Base-by-base conservation (phyloP, 192 early-diverging fungal genomes). In the Phlyctochytrium arcticum region DNA sequence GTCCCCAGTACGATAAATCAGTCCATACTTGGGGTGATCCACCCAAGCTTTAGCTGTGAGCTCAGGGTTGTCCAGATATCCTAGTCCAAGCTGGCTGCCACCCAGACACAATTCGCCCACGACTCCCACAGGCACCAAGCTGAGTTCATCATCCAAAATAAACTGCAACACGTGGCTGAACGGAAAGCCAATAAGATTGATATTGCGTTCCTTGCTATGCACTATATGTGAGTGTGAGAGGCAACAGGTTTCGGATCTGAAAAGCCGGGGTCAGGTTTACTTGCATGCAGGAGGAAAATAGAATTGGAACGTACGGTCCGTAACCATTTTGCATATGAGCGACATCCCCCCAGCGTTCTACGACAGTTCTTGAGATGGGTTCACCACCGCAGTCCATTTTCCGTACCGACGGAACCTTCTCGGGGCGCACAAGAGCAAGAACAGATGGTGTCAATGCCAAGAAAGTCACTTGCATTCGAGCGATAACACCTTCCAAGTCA, bases 11-110 rank as follows among this genome's bases (percentile, higher is more conserved):
- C 24, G 4, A 44, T 35, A 63, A 7, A 63, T 35, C 7, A 23
- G 3, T 50, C 37, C 37, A 44, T 44, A 44, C 21, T 44, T 44
- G 37, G 9, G 37, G 8, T 10, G n/a, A 42, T 42, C 37, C 23
- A 76, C 19, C n/a, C 81, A 81, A 27, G 47, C 42, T 48, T 70
- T 27, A 10, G 31, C 48, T 4, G 58, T 81, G 17, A 81, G 54
- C 26, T 81, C 72, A 19, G 64, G 64, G 5, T 71, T 55, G 39
- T 74, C 75, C 0, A 78, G 6, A 54, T 81, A 81, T 10, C 79
- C 80, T 8, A 30, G 21, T 6, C 47, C 39, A 53, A 81, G 72
- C 8, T n/a, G 9, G 9, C 37, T 10, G n/a, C 50, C 50, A 26
- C 50, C 50, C n/a, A 27, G 12, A 26, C 26, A 53, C 50, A 53